Evolutionary conservation across 176 grass and related monocot species (phyloP).

Genomic region (Lolium perenne): DNA sequence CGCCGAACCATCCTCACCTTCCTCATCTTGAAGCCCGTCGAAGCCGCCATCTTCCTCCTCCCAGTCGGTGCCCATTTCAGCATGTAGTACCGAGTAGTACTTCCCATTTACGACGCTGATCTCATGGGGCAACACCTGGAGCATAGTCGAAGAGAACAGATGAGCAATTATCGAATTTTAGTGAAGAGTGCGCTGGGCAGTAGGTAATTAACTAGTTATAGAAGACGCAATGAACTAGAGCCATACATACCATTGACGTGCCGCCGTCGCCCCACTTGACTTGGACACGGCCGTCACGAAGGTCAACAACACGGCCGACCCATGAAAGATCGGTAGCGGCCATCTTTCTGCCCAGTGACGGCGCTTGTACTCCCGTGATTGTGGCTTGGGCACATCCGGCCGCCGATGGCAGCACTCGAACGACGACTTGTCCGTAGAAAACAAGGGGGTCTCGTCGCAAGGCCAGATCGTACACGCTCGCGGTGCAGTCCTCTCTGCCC

Average conservation of each 20-base stretch:
- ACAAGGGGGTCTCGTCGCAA: background rate
- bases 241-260: background rate
- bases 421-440: background rate
- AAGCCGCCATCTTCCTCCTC: background rate
- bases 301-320: constrained; percentile 1
- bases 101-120: background rate
- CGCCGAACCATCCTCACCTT: too few relatives aligned
- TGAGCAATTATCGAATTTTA: background rate
- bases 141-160: background rate
- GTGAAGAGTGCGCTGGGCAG: background rate
- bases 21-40: too few relatives aligned
- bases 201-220: background rate
- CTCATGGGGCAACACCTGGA: constrained; percentile 19
- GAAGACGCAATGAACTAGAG: too few relatives aligned
- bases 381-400: background rate
- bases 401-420: background rate
- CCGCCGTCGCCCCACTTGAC: constrained; percentile 21
- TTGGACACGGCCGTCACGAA: background rate
- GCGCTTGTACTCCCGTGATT: too few relatives aligned
- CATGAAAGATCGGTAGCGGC: background rate
- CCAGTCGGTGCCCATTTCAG: background rate
- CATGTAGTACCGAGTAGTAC: background rate
- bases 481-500: background rate
- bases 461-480: background rate
- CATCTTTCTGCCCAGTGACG: too few relatives aligned